Evolutionary conservation across 2,329 filamentous ascomycete species (phyloP).

Genomic region (Ceratocystis papillata): DNA sequence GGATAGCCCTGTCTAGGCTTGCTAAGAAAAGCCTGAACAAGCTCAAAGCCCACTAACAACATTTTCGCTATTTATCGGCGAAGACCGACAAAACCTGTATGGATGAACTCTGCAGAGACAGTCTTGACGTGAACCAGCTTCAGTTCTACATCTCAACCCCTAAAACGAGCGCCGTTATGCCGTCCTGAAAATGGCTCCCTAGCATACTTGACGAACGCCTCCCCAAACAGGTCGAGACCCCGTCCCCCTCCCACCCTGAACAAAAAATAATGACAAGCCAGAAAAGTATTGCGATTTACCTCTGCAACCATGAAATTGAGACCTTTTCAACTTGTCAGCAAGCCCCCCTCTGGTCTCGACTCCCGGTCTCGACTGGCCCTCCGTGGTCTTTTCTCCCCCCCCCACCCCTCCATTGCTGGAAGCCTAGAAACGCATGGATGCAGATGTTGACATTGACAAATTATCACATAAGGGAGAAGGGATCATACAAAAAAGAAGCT

Average conservation of each 20-base stretch:
- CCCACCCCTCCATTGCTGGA: neutral
- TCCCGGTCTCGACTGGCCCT: neutral
- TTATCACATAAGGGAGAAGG: neutral
- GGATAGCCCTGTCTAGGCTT: neutral
- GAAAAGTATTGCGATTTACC: neutral
- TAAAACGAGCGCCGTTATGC: too few relatives aligned
- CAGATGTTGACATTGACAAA: slow-evolving; percentile 1
- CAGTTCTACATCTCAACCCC: too few relatives aligned
- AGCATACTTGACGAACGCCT: neutral
- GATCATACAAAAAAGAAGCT: neutral
- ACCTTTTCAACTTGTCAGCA: neutral
- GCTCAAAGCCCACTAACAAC: neutral
- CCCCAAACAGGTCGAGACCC: neutral
- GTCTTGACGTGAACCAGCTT: too few relatives aligned
- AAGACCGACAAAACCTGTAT: too few relatives aligned
- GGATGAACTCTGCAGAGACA: too few relatives aligned
- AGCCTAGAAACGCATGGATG: neutral
- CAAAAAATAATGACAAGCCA: neutral
- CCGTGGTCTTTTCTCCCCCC: neutral
- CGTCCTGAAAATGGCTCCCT: too few relatives aligned
- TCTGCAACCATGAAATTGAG: neutral
- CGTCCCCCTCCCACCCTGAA: neutral
- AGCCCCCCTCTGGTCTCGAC: neutral
- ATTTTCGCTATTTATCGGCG: too few relatives aligned
- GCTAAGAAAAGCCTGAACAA: too few relatives aligned